Percentiles rank a stretch among this genome's conserved stretches.
These are phyloP conservation scores for Populus alba DNA, from an alignment of 345 rosid genomes.

Conservation along the genomic window DNA sequence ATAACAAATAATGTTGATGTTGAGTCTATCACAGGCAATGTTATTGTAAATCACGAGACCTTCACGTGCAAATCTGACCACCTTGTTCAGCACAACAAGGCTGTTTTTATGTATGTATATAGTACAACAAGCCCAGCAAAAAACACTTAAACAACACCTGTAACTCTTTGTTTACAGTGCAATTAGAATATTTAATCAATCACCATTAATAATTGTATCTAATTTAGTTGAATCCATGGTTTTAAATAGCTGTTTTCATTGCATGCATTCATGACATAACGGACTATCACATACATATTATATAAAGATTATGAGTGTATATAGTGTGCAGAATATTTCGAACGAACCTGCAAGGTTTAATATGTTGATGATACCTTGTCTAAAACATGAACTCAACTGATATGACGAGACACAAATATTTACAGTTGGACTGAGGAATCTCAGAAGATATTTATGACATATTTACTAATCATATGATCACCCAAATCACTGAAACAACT, in stretches of 20 bases:
- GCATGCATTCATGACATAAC: not conserved
- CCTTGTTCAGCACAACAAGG: slow-evolving; percentile 32
- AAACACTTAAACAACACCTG: slow-evolving; percentile 22
- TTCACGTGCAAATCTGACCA: slow-evolving; percentile 88
- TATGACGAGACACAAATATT: not conserved
- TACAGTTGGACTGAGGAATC: not conserved
- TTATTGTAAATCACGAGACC: slow-evolving; percentile 60
- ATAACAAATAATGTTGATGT: slow-evolving; percentile 7
- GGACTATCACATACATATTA: too few relatives aligned
- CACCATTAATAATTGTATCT: not conserved
- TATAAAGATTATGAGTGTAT: too few relatives aligned
- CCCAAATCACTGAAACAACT: not conserved
- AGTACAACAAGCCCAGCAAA: slow-evolving; percentile 6
- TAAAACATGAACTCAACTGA: not conserved
- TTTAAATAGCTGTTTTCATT: not conserved
- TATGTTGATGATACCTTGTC: not conserved
- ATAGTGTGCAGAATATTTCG: too few relatives aligned
- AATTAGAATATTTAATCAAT: slow-evolving; percentile 5
- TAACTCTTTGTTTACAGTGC: slow-evolving; percentile 21
- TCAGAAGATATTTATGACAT: not conserved
- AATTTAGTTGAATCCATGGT: slow-evolving; percentile 8
- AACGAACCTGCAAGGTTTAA: not conserved
- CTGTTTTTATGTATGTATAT: not conserved
- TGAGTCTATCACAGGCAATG: slow-evolving; percentile 40
- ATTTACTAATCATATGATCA: not conserved